Evolutionary conservation across 306 rosid genomes (phyloP).

Genomic region (Acacia melanoxylon): DNA sequence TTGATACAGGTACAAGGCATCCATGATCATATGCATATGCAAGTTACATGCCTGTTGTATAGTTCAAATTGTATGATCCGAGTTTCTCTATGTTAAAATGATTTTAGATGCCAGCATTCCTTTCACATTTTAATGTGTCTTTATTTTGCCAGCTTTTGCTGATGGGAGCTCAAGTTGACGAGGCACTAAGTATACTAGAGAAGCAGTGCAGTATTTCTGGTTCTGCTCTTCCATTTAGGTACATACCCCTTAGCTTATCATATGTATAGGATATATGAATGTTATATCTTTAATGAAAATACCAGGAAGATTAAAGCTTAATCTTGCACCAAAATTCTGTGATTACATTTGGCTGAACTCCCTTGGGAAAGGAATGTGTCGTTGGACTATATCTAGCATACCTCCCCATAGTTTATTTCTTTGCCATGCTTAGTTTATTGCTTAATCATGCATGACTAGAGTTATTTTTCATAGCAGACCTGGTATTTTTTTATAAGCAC

Average conservation of each 20-base stretch:
- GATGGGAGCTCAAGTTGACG: constrained; percentile 68
- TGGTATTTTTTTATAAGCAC: not conserved
- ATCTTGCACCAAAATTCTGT: not conserved
- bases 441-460: not conserved
- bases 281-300: not conserved
- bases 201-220: constrained; percentile 46
- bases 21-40: not conserved
- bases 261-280: not conserved
- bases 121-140: constrained; percentile 15
- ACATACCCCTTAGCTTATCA: constrained; percentile 26
- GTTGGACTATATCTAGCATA: not conserved
- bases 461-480: too few relatives aligned
- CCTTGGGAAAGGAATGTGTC: not conserved
- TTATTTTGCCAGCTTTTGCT: constrained; percentile 57
- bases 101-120: constrained; percentile 8
- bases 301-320: not conserved
- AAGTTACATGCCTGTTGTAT: not conserved
- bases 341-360: not conserved
- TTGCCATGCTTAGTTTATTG: not conserved
- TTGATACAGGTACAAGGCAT: constrained; percentile 65
- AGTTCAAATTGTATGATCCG: not conserved
- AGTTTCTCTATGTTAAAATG: constrained; percentile 10
- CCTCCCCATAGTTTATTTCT: not conserved
- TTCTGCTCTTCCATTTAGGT: constrained; percentile 62
- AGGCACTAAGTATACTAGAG: constrained; percentile 58